A percentile compares a stretch with the other conserved stretches of the same genome.
Conservation (phyloP, 345 rosid species). For the Combretum micranthum region DNA sequence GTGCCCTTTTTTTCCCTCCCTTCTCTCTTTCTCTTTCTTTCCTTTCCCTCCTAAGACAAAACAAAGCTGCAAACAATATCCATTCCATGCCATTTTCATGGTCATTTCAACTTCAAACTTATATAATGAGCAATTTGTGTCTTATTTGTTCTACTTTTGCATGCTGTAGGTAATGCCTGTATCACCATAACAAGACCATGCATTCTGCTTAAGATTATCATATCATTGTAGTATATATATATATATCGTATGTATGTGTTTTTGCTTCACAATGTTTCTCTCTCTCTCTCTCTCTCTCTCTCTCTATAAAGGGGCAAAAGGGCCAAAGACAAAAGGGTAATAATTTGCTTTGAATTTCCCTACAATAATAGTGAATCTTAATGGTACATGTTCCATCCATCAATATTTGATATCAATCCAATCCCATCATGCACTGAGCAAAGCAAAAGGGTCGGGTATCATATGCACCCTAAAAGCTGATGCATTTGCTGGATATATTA, state of each 20-base stretch:
- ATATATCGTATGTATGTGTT: not conserved
- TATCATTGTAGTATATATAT: no score
- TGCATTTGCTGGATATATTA: slow-evolving; percentile 24
- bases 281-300: slow-evolving; percentile 2
- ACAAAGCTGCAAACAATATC: not conserved
- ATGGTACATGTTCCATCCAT: slow-evolving; percentile 50
- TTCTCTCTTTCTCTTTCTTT: not conserved
- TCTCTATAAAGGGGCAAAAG: no score
- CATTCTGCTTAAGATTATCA: no score
- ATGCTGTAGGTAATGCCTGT: no score
- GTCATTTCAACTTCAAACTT: no score
- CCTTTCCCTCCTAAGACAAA: not conserved
- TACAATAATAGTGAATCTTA: slow-evolving; percentile 27
- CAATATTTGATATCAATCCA: slow-evolving; percentile 11
- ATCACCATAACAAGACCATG: no score
- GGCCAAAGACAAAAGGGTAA: slow-evolving; percentile 13
- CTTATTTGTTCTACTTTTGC: no score
- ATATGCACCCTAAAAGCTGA: slow-evolving; percentile 38
- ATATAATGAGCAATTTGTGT: no score
- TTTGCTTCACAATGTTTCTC: not conserved
- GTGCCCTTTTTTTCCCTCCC: slow-evolving; percentile 5
- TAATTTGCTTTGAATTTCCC: slow-evolving; percentile 30
- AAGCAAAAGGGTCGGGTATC: slow-evolving; percentile 34
- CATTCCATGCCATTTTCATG: no score
- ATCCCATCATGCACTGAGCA: slow-evolving; percentile 27